A percentile compares a stretch with the other conserved stretches of the same genome.
Evolutionary conservation across 495 filamentous ascomycete genomes (phyloP).

Genomic region (Penicillium subrubescens): DNA sequence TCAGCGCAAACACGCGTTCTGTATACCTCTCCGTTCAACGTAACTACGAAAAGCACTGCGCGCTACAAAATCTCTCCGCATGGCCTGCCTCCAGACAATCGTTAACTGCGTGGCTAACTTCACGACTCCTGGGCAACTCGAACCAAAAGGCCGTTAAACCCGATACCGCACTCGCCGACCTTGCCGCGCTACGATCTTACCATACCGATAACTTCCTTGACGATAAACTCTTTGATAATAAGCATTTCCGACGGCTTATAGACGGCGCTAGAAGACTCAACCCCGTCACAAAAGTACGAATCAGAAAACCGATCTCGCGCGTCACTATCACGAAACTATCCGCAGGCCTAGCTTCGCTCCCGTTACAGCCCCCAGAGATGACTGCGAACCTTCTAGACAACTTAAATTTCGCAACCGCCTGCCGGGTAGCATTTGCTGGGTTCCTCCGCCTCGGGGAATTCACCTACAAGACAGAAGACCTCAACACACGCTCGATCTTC

Average conservation of each 20-base stretch:
- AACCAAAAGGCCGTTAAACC: background rate
- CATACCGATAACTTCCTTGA: background rate
- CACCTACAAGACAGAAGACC: slow-evolving; percentile 8
- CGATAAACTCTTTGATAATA: background rate
- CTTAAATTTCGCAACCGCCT: slow-evolving; percentile 8
- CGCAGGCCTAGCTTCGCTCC: slow-evolving; percentile 1
- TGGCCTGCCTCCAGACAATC: background rate
- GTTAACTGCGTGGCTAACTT: background rate
- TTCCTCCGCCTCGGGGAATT: slow-evolving; percentile 10
- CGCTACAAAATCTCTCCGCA: background rate
- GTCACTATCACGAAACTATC: slow-evolving; percentile 11
- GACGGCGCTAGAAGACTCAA: background rate
- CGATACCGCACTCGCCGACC: background rate
- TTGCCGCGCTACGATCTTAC: background rate
- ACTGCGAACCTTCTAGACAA: slow-evolving; percentile 12
- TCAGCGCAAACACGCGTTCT: slow-evolving; percentile 3
- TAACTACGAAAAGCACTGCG: background rate
- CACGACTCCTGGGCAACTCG: background rate
- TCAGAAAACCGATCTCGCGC: slow-evolving; percentile 12
- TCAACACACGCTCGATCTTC: background rate
- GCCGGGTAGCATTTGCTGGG: slow-evolving; percentile 10
- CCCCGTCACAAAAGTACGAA: slow-evolving; percentile 7
- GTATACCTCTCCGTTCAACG: background rate
- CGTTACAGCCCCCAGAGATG: slow-evolving; percentile 5
- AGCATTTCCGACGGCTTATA: background rate